Base-by-base conservation (phyloP, 768 basidiomycete genomes). In the Auricularia sp. region DNA sequence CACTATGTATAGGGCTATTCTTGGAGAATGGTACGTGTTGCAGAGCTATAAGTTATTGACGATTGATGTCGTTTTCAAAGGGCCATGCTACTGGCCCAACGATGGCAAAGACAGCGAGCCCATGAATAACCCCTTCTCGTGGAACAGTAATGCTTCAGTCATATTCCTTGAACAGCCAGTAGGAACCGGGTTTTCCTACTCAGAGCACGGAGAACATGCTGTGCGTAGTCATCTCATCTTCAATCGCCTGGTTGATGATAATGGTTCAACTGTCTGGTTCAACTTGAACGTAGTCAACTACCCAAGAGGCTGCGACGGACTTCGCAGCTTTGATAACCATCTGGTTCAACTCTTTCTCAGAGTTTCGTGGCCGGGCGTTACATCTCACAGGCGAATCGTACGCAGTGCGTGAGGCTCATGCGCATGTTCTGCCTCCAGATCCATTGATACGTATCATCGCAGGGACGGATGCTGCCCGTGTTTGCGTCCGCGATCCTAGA, bases 261-360 rank as follows among this genome's bases (percentile, higher is more conserved):
- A 29, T 29, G 29, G 2, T 43, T 58, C 33, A 62, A 53, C 14
- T 1, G n/a, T n/a, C n/a, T 29, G 29, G 2, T 43, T 58, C 33
- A 62, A 53, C 14, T 1, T 61, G 11, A 6, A 7, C 47, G 21
- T n/a, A 63, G 62, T 21, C 44, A 7, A 87, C 82, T 2, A 84
- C 87, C 0, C 82, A 85, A 69, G 84, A 87, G 54, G 87, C 86
- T 3, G 86, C 87, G 0, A 78, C 81, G 62, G 87, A 90, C 68
- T 83, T 90, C 3, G 86, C 87, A 0, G 82, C 84, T 0, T 90
- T 90, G 67, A 77, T 90, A 0, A 76, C 81, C 3, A 83, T 90
- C 62, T 90, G 90, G 74, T 90, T 90, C 59, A 86, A 89, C 68
- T 79, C 85, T 64, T 91, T 91, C 70, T 78, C 74, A 63, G 77